Conservation (phyloP, 2,329 filamentous ascomycete species). For the Elsinoe perseae region DNA sequence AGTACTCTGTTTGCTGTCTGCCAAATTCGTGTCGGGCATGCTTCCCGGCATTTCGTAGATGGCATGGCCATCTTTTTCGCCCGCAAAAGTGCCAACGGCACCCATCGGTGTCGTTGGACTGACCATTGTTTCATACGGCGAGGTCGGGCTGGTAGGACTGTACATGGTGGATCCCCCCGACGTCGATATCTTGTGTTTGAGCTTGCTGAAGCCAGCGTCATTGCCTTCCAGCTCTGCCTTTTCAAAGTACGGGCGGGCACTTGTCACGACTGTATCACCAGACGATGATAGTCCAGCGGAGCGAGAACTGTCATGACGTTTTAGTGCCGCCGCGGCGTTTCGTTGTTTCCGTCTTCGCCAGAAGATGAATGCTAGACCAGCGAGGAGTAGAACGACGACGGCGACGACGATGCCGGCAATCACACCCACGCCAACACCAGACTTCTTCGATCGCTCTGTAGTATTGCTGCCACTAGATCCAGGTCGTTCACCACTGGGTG, state of each 20-base stretch:
- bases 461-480: neutral
- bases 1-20: slow-evolving; percentile 39
- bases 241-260: slow-evolving; percentile 26
- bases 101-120: slow-evolving; percentile 6
- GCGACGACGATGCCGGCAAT: slow-evolving; percentile 41
- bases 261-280: slow-evolving; percentile 12
- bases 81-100: slow-evolving; percentile 2
- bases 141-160: neutral
- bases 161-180: slow-evolving; percentile 14
- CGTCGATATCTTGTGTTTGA: slow-evolving; percentile 19
- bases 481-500: slow-evolving; percentile 7
- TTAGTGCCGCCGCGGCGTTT: slow-evolving; percentile 12
- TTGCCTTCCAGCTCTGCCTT: slow-evolving; percentile 39
- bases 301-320: slow-evolving; percentile 13
- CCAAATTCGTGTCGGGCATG: slow-evolving; percentile 46
- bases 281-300: slow-evolving; percentile 5
- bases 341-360: slow-evolving; percentile 21
- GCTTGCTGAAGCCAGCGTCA: slow-evolving; percentile 19
- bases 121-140: neutral
- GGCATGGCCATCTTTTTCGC: slow-evolving; percentile 33
- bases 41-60: slow-evolving; percentile 49
- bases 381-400: slow-evolving; percentile 27
- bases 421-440: slow-evolving; percentile 29
- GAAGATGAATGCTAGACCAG: neutral
- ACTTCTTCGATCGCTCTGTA: neutral